Percentiles rank a stretch among this genome's conserved stretches.
phyloP scores from a whole-genome alignment of 441 rosid genomes.

The Kokia cookei region DNA sequence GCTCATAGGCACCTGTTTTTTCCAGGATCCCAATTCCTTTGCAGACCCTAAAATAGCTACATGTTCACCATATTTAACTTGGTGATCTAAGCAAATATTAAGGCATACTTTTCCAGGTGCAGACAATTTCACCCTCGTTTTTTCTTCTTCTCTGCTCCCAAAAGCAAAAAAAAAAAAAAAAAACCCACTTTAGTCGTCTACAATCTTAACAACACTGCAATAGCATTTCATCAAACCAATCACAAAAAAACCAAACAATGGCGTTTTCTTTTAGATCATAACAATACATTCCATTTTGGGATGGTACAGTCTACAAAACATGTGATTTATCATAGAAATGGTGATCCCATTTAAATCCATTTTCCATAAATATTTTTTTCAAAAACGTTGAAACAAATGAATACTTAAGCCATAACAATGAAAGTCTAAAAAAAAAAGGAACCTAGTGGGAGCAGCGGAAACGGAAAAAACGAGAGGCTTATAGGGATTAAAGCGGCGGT shows the following conservation, averaged over 20 bases:
- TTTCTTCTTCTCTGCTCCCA: conserved; percentile 51
- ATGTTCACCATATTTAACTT: conserved; percentile 76
- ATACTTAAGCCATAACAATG: background rate
- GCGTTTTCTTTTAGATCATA: background rate
- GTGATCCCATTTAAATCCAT: background rate
- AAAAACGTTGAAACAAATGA: background rate
- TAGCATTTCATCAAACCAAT: background rate
- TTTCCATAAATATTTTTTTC: background rate
- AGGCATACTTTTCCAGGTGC: conserved; percentile 44
- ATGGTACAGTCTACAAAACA: background rate
- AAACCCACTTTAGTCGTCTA: background rate
- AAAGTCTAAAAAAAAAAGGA: background rate
- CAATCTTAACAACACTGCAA: background rate
- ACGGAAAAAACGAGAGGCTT: conserved; percentile 17
- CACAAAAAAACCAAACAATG: background rate
- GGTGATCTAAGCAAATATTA: conserved; percentile 56
- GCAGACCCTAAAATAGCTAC: conserved; percentile 72
- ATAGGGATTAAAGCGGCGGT: background rate
- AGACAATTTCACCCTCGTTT: conserved; percentile 28
- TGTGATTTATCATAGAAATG: background rate
- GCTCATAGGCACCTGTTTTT: conserved; percentile 55
- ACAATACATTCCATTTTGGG: background rate
- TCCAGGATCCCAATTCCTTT: conserved; percentile 82
- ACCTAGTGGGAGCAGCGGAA: conserved; percentile 44
- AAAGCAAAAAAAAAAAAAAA: background rate